A percentile compares a stretch with the other conserved stretches of the same genome.
phyloP scores from a whole-genome alignment of 768 basidiomycete species.

The Tricholoma hemisulphureum region DNA sequence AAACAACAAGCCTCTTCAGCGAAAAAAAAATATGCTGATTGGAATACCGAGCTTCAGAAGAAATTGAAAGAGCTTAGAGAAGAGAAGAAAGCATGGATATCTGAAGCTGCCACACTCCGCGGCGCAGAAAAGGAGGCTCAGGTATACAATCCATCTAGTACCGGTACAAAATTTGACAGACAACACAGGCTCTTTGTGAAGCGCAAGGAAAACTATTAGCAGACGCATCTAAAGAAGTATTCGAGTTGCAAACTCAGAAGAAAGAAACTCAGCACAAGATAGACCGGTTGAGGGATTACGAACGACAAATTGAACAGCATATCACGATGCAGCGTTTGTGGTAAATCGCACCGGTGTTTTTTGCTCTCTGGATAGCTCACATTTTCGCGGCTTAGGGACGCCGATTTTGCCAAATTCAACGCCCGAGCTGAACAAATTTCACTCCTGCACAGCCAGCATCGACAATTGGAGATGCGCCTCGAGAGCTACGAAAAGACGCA shows the following conservation, averaged over 20 bases:
- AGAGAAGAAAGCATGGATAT: conserved; percentile 75
- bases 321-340: conserved; percentile 75
- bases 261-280: conserved; percentile 83
- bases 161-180: background rate
- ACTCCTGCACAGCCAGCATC: conserved; percentile 53
- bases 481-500: conserved; percentile 57
- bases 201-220: conserved; percentile 69
- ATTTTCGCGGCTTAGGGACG: conserved; percentile 50
- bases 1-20: conserved; percentile 69
- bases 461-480: conserved; percentile 64
- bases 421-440: conserved; percentile 59
- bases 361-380: background rate
- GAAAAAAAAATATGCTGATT: conserved; percentile 79
- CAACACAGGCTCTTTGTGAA: conserved; percentile 56
- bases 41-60: conserved; percentile 79
- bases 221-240: conserved; percentile 68
- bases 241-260: conserved; percentile 68
- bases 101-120: conserved; percentile 66
- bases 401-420: conserved; percentile 70
- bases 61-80: conserved; percentile 73
- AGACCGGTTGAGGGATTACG: conserved; percentile 78
- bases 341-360: conserved; percentile 39
- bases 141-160: conserved; percentile 35
- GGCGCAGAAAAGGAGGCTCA: conserved; percentile 69
- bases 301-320: conserved; percentile 82